Evolutionary conservation across 1,139 yeast genomes (phyloP).

Genomic region (Waltiozyma sp.): DNA sequence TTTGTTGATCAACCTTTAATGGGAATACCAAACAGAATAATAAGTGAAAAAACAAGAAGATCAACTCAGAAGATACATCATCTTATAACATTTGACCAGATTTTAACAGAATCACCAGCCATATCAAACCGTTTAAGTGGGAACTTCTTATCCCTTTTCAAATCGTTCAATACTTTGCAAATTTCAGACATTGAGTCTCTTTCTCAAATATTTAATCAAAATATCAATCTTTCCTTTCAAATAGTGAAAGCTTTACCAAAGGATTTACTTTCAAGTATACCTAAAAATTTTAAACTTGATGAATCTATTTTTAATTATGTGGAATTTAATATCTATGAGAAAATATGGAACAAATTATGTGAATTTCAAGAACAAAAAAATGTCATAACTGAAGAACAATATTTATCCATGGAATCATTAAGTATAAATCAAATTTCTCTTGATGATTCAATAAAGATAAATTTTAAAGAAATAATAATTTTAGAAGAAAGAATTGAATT

Average conservation of each 20-base stretch:
- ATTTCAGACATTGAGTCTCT: slow-evolving; percentile 24
- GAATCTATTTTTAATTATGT: slow-evolving; percentile 56
- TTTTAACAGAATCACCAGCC: slow-evolving; percentile 36
- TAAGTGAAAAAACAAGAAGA: background rate
- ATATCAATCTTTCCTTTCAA: slow-evolving; percentile 29
- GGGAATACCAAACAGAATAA: slow-evolving; percentile 24
- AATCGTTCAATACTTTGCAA: slow-evolving; percentile 23
- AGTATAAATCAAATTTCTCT: slow-evolving; percentile 67
- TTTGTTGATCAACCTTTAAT: slow-evolving; percentile 40
- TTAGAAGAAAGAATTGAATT: slow-evolving; percentile 37
- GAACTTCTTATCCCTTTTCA: slow-evolving; percentile 28
- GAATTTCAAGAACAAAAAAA: slow-evolving; percentile 15
- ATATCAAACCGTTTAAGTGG: slow-evolving; percentile 37
- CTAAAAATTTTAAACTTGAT: slow-evolving; percentile 26
- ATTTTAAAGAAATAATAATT: slow-evolving; percentile 16
- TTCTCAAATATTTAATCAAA: slow-evolving; percentile 22
- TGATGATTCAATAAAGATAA: slow-evolving; percentile 31
- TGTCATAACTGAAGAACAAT: slow-evolving; percentile 24
- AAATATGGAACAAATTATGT: slow-evolving; percentile 46
- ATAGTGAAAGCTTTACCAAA: slow-evolving; percentile 28
- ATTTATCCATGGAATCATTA: slow-evolving; percentile 36
- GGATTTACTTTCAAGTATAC: slow-evolving; percentile 12
- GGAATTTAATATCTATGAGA: slow-evolving; percentile 56
- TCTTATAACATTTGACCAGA: slow-evolving; percentile 26
- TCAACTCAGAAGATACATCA: background rate